Percentiles rank a stretch among this genome's conserved stretches.
Evolutionary conservation across 2,329 filamentous ascomycete genomes (phyloP).

Genomic region (Zymoseptoria crescenta): DNA sequence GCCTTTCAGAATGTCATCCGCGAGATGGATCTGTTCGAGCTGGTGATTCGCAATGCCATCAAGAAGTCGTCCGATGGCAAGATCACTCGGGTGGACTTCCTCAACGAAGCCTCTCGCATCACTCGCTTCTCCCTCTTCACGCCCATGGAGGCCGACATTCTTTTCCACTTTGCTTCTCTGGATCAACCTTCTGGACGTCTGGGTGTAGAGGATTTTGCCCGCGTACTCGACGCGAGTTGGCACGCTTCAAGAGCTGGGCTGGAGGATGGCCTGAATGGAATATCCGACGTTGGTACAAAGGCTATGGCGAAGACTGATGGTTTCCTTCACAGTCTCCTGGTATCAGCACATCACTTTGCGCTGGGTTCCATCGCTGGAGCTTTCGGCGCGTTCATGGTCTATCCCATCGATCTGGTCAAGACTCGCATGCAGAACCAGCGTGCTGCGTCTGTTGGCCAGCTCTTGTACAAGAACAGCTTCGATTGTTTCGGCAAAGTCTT

Average conservation of each 20-base stretch:
- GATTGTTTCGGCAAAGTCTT: conserved; percentile 93
- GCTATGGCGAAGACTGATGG: conserved; percentile 49
- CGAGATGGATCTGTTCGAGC: conserved; percentile 95
- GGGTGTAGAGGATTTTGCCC: conserved; percentile 76
- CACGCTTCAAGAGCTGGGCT: conserved; percentile 47
- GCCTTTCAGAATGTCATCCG: conserved; percentile 97
- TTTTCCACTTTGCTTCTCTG: conserved; percentile 95
- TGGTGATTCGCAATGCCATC: conserved; percentile 83
- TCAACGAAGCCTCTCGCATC: conserved; percentile 84
- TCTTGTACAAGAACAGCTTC: conserved; percentile 92
- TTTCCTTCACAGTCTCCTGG: conserved; percentile 57
- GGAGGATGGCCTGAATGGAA: conserved; percentile 35
- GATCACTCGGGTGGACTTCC: conserved; percentile 88
- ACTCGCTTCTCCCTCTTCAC: conserved; percentile 95
- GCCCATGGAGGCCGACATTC: conserved; percentile 95
- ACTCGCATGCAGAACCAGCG: conserved; percentile 98
- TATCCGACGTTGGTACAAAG: conserved; percentile 45
- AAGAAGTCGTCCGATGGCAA: conserved; percentile 77
- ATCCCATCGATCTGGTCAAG: conserved; percentile 97
- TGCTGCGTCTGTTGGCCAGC: conserved; percentile 69
- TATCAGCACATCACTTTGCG: conserved; percentile 82
- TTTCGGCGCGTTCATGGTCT: conserved; percentile 98
- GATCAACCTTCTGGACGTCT: conserved; percentile 83
- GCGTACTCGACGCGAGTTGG: conserved; percentile 92
- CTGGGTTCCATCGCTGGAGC: conserved; percentile 87